Evolutionary conservation across 495 filamentous ascomycete species (phyloP).

Genomic region (Neurospora intermedia): DNA sequence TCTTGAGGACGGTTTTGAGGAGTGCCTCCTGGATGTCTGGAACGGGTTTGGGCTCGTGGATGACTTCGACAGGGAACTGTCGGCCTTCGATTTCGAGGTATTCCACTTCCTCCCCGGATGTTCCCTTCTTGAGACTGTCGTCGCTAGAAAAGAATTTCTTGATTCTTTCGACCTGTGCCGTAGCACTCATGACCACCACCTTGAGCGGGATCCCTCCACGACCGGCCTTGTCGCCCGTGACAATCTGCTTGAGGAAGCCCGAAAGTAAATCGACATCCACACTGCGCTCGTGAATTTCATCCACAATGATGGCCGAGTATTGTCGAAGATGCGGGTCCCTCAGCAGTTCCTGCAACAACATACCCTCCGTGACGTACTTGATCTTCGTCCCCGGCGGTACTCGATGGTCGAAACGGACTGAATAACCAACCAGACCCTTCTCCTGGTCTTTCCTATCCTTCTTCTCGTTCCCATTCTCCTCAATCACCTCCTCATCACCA

Average conservation of each 20-base stretch:
- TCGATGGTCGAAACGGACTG: slow-evolving; percentile 82
- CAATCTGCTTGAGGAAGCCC: slow-evolving; percentile 73
- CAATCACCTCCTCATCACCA: neutral
- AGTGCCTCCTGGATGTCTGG: slow-evolving; percentile 75
- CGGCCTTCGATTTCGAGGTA: slow-evolving; percentile 75
- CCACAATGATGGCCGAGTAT: slow-evolving; percentile 85
- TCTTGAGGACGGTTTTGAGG: slow-evolving; percentile 75
- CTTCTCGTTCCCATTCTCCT: slow-evolving; percentile 29
- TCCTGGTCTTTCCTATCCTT: slow-evolving; percentile 20
- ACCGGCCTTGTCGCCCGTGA: slow-evolving; percentile 46
- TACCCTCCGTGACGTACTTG: slow-evolving; percentile 95
- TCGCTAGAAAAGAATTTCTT: slow-evolving; percentile 55
- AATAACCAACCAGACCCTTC: slow-evolving; percentile 77
- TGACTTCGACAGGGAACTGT: slow-evolving; percentile 73
- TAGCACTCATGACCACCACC: slow-evolving; percentile 94
- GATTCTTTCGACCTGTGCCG: slow-evolving; percentile 73
- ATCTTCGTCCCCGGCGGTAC: slow-evolving; percentile 61
- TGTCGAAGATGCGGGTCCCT: slow-evolving; percentile 70
- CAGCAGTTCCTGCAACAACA: slow-evolving; percentile 90
- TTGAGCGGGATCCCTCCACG: slow-evolving; percentile 68
- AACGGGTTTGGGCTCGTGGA: slow-evolving; percentile 66
- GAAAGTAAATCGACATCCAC: slow-evolving; percentile 88
- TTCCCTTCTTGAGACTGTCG: neutral
- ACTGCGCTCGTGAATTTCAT: slow-evolving; percentile 95
- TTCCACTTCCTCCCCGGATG: slow-evolving; percentile 15